Base-by-base conservation (phyloP, 2,329 filamentous ascomycete species). In the Chaetomium sp. region DNA sequence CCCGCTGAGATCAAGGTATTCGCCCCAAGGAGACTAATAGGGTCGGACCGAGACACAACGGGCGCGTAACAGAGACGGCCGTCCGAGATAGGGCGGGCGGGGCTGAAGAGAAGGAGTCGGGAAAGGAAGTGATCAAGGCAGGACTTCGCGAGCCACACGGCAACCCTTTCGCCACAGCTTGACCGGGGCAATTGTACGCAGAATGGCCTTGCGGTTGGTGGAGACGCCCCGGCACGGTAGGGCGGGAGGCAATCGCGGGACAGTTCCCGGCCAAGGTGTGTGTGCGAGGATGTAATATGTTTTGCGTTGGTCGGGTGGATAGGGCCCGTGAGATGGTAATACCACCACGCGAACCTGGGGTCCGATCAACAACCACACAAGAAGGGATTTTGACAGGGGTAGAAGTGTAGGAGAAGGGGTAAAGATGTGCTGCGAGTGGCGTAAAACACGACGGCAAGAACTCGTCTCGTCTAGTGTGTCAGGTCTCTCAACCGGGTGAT, bases 101-200 rank as follows among this genome's bases (percentile, higher is more conserved):
- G 21, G 23, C 4, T 16, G 25, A 23, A 23, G 13, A 21, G 10
- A 38, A 16, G n/a, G 21, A 31, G 8, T 10, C 4, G 33, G 31
- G 7, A 8, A 55, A n/a, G 38, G n/a, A 21, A 27, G 1, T 3
- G 27, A 29, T 6, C 27, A 35, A 38, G 19, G n/a, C 19, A 55
- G n/a, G 9, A 23, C 33, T 33, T 27, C 21, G 33, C 12, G 33
- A 56, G 54, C 33, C 54, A 56, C 33, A 42, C 54, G 13, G 54
- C 21, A 56, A 25, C 5, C 38, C n/a, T 23, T 54, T 60, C 50
- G 58, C 58, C 58, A 60, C 58, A 16, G 10, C 33, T 45, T 16
- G 16, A 29, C 16, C 6, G 19, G 38, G 50, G 23, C 19, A 55
- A 29, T n/a, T 60, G 16, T 42, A 42, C n/a, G 38, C 16, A 23